Base-by-base conservation (phyloP, 1,284 basidiomycete genomes). In the Anthracocystis setariae region DNA sequence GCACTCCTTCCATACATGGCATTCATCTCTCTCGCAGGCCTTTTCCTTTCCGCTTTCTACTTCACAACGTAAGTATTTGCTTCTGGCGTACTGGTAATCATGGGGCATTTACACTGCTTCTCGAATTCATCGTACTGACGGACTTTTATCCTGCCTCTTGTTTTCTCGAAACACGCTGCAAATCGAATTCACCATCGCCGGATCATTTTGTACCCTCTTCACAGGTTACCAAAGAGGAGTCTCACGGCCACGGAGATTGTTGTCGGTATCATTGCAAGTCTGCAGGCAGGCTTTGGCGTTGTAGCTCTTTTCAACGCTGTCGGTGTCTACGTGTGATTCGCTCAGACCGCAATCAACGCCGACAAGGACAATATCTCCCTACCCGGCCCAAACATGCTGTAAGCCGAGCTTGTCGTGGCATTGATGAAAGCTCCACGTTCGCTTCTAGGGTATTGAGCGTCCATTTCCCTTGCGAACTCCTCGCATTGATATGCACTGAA, bases 221-320 rank as follows among this genome's bases (percentile, higher is more conserved):
- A 23, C 57, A 78, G 77, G 46, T 39, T 80, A 35, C 76, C 74
- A 38, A 67, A 71, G 40, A 50, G 48, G 24, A 53, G 52, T 24
- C 21, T 70, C 29, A 53, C 61, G 3, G 23, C 54, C 3, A 68
- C 52, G 4, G 77, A 78, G 62, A 55, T 72, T 33, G 8, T 66
- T 25, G 60, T 76, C 8, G 72, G 66, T 9, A 23, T 75, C 18
- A 40, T 61, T 1, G 67, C 72, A 18, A 77, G 75, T 37, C 50
- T 77, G 29, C 68, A 72, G 49, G 76, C 74, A 24, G 78, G 78
- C 21, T 60, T 76, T 45, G 78, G 78, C 33, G 57, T 74, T 9
- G 78, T 80, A 10, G 77, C 78, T 8, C 61, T 79, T 32, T 79
- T 80, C 60, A 79, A 76, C 42, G 71, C 78, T n/a, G 74, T 80